These are phyloP conservation scores for Ophiostoma quercus DNA, from an alignment of 2,329 filamentous ascomycete species.

Conservation along the genomic window DNA sequence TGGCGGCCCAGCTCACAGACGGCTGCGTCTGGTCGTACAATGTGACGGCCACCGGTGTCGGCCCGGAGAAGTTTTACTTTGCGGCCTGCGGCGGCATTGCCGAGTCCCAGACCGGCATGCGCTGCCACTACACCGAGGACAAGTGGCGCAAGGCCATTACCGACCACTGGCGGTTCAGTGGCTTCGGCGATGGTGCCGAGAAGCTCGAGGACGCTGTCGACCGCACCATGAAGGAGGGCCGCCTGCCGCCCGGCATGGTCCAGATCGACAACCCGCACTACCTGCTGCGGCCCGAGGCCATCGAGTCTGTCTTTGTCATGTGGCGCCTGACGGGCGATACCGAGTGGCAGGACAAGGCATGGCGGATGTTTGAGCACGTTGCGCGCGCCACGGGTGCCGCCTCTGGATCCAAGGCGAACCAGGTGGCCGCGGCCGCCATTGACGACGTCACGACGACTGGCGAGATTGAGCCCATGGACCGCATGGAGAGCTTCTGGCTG, in stretches of 20 bases:
- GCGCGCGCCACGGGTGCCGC: constrained; percentile 55
- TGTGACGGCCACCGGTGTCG: constrained; percentile 52
- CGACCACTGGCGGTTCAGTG: constrained; percentile 24
- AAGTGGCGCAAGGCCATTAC: constrained; percentile 31
- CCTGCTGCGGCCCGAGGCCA: constrained; percentile 68
- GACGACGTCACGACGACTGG: constrained; percentile 54
- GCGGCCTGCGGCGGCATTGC: constrained; percentile 35
- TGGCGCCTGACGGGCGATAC: constrained; percentile 66
- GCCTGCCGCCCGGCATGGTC: constrained; percentile 51
- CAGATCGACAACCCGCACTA: constrained; percentile 54
- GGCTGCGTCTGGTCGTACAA: constrained; percentile 62
- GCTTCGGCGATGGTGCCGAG: constrained; percentile 15
- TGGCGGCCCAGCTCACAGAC: constrained; percentile 55
- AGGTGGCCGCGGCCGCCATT: constrained; percentile 59
- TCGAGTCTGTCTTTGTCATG: constrained; percentile 75
- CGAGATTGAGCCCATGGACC: constrained; percentile 44
- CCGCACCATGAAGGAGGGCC: constrained; percentile 38
- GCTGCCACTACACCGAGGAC: constrained; percentile 29
- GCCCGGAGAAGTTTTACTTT: constrained; percentile 55
- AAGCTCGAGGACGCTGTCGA: constrained; percentile 33
- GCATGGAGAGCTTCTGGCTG: constrained; percentile 73
- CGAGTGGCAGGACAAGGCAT: constrained; percentile 62
- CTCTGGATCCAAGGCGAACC: constrained; percentile 16
- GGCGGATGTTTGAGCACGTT: constrained; percentile 67
- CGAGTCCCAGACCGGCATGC: constrained; percentile 28